A percentile compares a stretch with the other conserved stretches of the same genome.
phyloP scores from a whole-genome alignment of 345 rosid genomes.

The Boechera retrofracta region DNA sequence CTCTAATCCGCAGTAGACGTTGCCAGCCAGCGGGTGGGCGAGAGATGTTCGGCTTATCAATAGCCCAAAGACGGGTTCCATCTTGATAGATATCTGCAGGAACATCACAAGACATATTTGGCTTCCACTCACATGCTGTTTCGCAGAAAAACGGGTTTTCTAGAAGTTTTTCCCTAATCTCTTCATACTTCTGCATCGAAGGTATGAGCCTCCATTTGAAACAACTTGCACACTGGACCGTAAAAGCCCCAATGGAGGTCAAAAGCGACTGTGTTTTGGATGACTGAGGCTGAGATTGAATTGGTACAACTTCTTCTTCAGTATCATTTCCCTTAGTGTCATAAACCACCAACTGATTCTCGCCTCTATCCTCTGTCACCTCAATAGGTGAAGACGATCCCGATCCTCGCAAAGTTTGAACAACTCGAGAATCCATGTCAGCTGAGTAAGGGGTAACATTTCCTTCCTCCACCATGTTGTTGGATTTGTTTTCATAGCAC shows the following conservation, averaged over 20 bases:
- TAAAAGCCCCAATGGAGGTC: slow-evolving; percentile 86
- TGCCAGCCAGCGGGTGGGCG: slow-evolving; percentile 95
- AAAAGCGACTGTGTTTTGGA: slow-evolving; percentile 54
- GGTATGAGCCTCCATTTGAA: slow-evolving; percentile 96
- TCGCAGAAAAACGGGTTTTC: slow-evolving; percentile 75
- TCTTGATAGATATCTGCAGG: slow-evolving; percentile 90
- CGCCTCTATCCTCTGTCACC: slow-evolving; percentile 42
- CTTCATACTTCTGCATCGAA: slow-evolving; percentile 85
- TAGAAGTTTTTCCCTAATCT: slow-evolving; percentile 78
- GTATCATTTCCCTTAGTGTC: slow-evolving; percentile 52
- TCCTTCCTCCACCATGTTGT: slow-evolving; percentile 50
- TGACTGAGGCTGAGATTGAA: slow-evolving; percentile 40
- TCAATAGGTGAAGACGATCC: slow-evolving; percentile 51
- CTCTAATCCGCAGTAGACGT: slow-evolving; percentile 74
- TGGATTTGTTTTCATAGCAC: slow-evolving; percentile 42
- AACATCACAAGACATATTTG: slow-evolving; percentile 73
- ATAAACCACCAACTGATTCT: slow-evolving; percentile 71
- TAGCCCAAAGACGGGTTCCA: slow-evolving; percentile 91
- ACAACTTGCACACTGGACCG: slow-evolving; percentile 87
- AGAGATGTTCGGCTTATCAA: slow-evolving; percentile 88
- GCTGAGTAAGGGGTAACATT: slow-evolving; percentile 43
- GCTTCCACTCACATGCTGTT: slow-evolving; percentile 79
- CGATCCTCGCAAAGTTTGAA: slow-evolving; percentile 47
- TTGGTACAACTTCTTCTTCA: slow-evolving; percentile 39
- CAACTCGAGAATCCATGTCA: slow-evolving; percentile 36